A percentile compares a stretch with the other conserved stretches of the same genome.
Conservation (phyloP, 2,329 filamentous ascomycete species). For the Aspergillaceae sp. region DNA sequence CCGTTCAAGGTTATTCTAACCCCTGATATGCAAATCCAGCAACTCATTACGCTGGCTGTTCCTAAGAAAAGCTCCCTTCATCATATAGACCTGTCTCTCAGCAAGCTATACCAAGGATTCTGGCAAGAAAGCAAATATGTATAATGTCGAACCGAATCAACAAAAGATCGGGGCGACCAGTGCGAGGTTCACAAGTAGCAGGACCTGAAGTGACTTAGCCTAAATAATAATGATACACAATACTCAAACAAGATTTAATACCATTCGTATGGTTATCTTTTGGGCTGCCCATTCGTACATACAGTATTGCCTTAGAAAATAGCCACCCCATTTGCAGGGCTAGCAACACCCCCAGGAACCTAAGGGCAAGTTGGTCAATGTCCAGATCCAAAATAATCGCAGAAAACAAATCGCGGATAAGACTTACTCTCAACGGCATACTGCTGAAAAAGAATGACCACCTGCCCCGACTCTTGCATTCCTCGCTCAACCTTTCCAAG, state of each 20-base stretch:
- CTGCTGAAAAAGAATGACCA: constrained; percentile 44
- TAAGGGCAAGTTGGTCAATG: constrained; percentile 1
- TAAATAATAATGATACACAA: no score
- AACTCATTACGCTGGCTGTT: neutral
- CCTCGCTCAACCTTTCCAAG: constrained; percentile 31
- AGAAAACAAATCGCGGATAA: neutral
- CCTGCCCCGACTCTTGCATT: constrained; percentile 28
- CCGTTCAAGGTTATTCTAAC: neutral
- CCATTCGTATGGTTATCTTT: no score
- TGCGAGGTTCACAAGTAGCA: no score
- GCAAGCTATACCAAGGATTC: no score
- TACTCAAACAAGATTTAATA: no score
- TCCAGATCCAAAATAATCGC: neutral
- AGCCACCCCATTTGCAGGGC: constrained; percentile 34
- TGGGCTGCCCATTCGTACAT: no score
- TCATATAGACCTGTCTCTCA: no score
- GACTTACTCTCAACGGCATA: constrained; percentile 37
- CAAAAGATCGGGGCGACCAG: no score
- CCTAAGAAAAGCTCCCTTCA: neutral
- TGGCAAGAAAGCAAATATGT: no score
- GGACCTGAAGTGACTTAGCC: no score
- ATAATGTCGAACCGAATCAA: no score
- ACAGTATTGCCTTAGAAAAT: neutral
- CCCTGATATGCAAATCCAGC: neutral
- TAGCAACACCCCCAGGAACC: constrained; percentile 40